A percentile compares a stretch with the other conserved stretches of the same genome.
Evolutionary conservation across 2,329 filamentous ascomycete genomes (phyloP).

Genomic region (Pseudopithomyces chartarum): DNA sequence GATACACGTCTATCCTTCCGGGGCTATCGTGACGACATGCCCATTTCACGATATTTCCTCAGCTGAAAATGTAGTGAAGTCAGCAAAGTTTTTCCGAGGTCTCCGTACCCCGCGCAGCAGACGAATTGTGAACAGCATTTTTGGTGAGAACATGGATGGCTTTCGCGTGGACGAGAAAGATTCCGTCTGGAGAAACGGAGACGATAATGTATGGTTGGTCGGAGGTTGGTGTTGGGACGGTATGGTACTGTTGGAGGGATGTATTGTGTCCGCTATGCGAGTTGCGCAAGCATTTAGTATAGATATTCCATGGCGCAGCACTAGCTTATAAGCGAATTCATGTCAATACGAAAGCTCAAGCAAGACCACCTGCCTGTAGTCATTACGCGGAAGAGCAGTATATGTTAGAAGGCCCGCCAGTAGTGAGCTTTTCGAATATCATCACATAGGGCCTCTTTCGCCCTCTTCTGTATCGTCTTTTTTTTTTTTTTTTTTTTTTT

Average conservation of each 20-base stretch:
- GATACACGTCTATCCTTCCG: slow-evolving; percentile 57
- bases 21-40: slow-evolving; percentile 59
- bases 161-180: slow-evolving; percentile 21
- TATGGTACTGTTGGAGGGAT: slow-evolving; percentile 67
- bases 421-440: no score
- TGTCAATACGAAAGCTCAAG: background rate
- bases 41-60: slow-evolving; percentile 50
- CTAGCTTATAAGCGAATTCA: background rate
- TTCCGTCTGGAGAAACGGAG: slow-evolving; percentile 57
- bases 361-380: background rate
- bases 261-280: slow-evolving; percentile 62
- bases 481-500: no score
- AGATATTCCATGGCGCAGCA: slow-evolving; percentile 36
- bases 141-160: slow-evolving; percentile 26
- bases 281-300: slow-evolving; percentile 60
- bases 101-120: slow-evolving; percentile 57
- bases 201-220: slow-evolving; percentile 59
- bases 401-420: no score
- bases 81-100: slow-evolving; percentile 58
- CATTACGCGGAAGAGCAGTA: no score
- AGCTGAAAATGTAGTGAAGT: slow-evolving; percentile 48
- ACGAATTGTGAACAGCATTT: slow-evolving; percentile 54
- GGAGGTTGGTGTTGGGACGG: slow-evolving; percentile 70
- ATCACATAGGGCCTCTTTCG: no score
- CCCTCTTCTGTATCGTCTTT: no score